phyloP scores from a whole-genome alignment of 306 rosid genomes.

The Quillaja saponaria region DNA sequence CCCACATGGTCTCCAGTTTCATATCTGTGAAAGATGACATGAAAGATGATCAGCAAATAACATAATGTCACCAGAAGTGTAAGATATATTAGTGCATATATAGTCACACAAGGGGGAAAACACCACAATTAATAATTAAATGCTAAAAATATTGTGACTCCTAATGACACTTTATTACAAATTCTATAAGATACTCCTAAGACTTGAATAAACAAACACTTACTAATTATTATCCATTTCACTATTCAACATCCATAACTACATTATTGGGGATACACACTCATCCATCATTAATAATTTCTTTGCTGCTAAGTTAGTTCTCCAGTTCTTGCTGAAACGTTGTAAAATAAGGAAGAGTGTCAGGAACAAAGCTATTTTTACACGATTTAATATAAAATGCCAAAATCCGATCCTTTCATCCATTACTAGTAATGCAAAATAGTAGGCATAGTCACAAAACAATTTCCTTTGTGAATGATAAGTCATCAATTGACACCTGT shows the following conservation, averaged over 20 bases:
- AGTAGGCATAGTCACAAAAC: neutral
- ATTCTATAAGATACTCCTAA: too few species aligned
- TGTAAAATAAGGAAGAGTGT: neutral
- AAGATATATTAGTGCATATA: conserved; percentile 4
- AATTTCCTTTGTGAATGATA: neutral
- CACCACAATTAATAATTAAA: conserved; percentile 12
- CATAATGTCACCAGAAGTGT: conserved; percentile 14
- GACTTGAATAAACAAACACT: too few species aligned
- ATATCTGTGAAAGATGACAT: conserved; percentile 56
- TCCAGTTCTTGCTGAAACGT: conserved; percentile 7
- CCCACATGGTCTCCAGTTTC: conserved; percentile 99
- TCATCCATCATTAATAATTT: neutral
- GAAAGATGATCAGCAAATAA: conserved; percentile 20
- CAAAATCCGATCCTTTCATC: neutral
- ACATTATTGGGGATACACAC: conserved; percentile 4
- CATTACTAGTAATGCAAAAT: neutral
- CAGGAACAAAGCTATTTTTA: neutral
- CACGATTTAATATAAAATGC: neutral
- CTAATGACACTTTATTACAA: neutral
- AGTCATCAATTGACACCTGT: conserved; percentile 5
- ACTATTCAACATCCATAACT: conserved; percentile 13
- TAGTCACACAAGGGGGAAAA: conserved; percentile 1
- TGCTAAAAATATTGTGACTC: neutral
- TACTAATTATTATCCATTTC: neutral
- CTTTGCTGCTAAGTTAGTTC: neutral